Percentiles rank a stretch among this genome's conserved stretches.
These are phyloP conservation scores for Backusella sp. DNA, from an alignment of 192 early-diverging fungal species.

Conservation along the genomic window DNA sequence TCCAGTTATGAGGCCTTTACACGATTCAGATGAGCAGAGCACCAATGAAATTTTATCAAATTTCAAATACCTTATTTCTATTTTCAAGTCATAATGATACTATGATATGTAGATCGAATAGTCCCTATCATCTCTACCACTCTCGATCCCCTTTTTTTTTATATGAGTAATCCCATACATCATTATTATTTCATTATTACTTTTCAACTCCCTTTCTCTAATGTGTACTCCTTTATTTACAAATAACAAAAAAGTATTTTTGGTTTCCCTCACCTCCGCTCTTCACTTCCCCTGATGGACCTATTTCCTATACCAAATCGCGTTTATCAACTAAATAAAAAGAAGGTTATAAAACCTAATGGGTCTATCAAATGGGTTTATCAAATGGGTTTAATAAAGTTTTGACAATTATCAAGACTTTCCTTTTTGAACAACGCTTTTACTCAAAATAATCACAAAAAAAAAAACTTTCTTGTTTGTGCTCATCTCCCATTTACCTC, in stretches of 20 bases:
- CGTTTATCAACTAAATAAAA: background rate
- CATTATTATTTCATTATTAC: background rate
- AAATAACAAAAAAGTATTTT: background rate
- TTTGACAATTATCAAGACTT: background rate
- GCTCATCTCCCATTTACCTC: background rate
- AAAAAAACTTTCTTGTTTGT: background rate
- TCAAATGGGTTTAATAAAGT: background rate
- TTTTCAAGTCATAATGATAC: background rate
- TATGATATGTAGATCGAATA: background rate
- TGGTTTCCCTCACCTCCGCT: background rate
- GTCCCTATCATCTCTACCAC: background rate
- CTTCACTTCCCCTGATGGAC: background rate
- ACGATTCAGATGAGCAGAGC: background rate
- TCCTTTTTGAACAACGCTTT: background rate
- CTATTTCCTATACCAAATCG: background rate
- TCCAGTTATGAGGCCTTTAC: background rate
- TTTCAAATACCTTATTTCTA: background rate
- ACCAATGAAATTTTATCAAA: background rate
- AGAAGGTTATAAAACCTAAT: background rate
- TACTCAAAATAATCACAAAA: background rate
- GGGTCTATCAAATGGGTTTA: background rate
- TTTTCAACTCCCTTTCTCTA: background rate
- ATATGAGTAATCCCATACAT: background rate
- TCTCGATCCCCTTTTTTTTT: background rate
- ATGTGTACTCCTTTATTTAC: background rate